Evolutionary conservation across 805 yeast species (phyloP).

Genomic region (Sungouiella blattae): DNA sequence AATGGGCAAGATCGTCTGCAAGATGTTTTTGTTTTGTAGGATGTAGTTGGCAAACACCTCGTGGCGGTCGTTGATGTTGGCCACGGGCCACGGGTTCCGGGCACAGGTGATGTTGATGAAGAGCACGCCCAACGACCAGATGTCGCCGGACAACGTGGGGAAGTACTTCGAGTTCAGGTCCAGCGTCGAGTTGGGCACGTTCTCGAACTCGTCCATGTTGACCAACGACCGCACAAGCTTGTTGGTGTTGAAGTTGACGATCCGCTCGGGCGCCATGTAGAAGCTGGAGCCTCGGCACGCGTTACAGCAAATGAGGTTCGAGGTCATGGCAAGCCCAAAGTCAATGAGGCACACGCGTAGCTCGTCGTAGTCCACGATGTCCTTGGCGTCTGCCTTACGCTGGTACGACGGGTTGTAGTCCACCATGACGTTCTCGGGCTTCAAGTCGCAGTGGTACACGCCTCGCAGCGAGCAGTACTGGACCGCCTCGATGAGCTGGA

Average conservation of each 20-base stretch:
- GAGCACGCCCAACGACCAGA: constrained; percentile 84
- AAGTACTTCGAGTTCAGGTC: constrained; percentile 33
- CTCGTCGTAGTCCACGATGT: constrained; percentile 43
- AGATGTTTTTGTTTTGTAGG: constrained; percentile 45
- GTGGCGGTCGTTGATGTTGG: constrained; percentile 53
- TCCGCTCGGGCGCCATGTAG: constrained; percentile 90
- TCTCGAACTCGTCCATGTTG: constrained; percentile 27
- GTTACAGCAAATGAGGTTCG: constrained; percentile 55
- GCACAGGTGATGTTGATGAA: constrained; percentile 77
- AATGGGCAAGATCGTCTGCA: constrained; percentile 69
- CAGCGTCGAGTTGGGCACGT: constrained; percentile 11
- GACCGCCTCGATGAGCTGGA: constrained; percentile 38
- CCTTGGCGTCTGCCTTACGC: constrained; percentile 11
- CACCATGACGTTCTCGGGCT: constrained; percentile 41
- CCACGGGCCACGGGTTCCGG: constrained; percentile 88
- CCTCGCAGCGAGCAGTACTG: constrained; percentile 28
- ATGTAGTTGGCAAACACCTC: constrained; percentile 62
- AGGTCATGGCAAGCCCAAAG: constrained; percentile 81
- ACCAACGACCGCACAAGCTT: constrained; percentile 22
- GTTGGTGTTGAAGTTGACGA: constrained; percentile 42
- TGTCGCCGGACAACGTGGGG: constrained; percentile 76
- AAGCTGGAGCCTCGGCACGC: constrained; percentile 83
- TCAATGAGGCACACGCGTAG: constrained; percentile 66
- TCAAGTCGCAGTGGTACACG: constrained; percentile 41
- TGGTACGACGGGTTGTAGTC: constrained; percentile 25